A percentile compares a stretch with the other conserved stretches of the same genome.
Evolutionary conservation across 208 protist species (phyloP).

Genomic region (Trypanosoma cruzi): DNA sequence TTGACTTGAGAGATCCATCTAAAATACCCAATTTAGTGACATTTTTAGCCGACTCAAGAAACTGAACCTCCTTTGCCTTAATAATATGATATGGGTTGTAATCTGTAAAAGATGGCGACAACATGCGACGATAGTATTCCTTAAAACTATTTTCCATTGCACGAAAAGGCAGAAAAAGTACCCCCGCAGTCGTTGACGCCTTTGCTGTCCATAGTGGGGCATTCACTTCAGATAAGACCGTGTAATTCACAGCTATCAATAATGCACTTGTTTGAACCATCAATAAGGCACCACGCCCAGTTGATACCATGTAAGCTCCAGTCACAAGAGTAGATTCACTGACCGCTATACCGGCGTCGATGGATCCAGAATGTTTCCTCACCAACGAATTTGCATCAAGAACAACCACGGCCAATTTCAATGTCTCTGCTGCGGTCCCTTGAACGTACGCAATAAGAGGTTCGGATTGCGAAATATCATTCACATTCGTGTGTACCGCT

Average conservation of each 20-base stretch:
- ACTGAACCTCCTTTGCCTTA: slow-evolving; percentile 3
- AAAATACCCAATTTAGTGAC: background rate
- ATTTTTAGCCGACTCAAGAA: background rate
- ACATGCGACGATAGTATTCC: slow-evolving; percentile 16
- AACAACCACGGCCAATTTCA: slow-evolving; percentile 6
- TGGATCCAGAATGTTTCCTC: background rate
- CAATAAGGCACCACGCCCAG: background rate
- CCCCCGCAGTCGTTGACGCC: background rate
- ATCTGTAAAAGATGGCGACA: slow-evolving; percentile 20
- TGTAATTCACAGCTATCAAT: slow-evolving; percentile 10
- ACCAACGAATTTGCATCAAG: slow-evolving; percentile 1
- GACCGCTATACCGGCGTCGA: background rate
- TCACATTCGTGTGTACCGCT: slow-evolving; percentile 19
- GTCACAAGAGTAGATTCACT: background rate
- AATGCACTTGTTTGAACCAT: slow-evolving; percentile 15
- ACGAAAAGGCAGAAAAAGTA: slow-evolving; percentile 16
- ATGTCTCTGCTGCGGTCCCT: background rate
- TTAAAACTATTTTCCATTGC: background rate
- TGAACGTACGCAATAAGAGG: slow-evolving; percentile 26
- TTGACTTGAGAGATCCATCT: slow-evolving; percentile 1
- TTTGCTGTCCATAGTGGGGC: background rate
- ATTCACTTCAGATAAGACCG: background rate
- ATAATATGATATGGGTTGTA: slow-evolving; percentile 32
- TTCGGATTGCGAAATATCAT: background rate
- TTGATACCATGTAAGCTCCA: slow-evolving; percentile 13